A percentile compares a stretch with the other conserved stretches of the same genome.
These are phyloP conservation scores for Zea luxurians DNA, from an alignment of 176 grass and related monocot species.

Conservation along the genomic window DNA sequence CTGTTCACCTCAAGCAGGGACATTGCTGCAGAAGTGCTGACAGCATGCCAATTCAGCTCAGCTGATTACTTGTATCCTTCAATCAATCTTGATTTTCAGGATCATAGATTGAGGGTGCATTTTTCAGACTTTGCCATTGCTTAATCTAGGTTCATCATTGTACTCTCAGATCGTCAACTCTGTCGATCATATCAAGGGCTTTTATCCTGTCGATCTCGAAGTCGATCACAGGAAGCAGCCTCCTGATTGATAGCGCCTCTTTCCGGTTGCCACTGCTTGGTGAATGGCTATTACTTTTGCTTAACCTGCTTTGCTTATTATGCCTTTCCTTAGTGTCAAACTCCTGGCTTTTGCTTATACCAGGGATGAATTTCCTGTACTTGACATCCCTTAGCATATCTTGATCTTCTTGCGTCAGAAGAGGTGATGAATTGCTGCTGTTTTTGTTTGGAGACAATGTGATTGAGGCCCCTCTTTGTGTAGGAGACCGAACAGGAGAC, in stretches of 20 bases:
- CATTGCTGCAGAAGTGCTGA: neutral
- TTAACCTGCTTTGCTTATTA: slow-evolving; percentile 67
- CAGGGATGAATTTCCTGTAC: slow-evolving; percentile 78
- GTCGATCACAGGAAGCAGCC: slow-evolving; percentile 76
- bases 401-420: slow-evolving; percentile 87
- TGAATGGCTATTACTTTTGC: slow-evolving; percentile 94
- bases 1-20: neutral
- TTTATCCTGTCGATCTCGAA: slow-evolving; percentile 79
- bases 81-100: slow-evolving; percentile 25
- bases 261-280: slow-evolving; percentile 73
- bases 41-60: slow-evolving; percentile 13
- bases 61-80: slow-evolving; percentile 16
- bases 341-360: slow-evolving; percentile 96
- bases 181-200: slow-evolving; percentile 87
- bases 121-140: slow-evolving; percentile 13
- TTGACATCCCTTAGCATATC: slow-evolving; percentile 90
- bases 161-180: slow-evolving; percentile 75
- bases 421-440: slow-evolving; percentile 54
- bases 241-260: slow-evolving; percentile 63
- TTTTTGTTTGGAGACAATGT: slow-evolving; percentile 47
- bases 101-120: slow-evolving; percentile 15
- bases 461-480: slow-evolving; percentile 49
- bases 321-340: slow-evolving; percentile 61
- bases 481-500: slow-evolving; percentile 77
- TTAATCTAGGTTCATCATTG: slow-evolving; percentile 32